Conservation (phyloP, 140 eudicot species). For the Ambrosia hybrid region DNA sequence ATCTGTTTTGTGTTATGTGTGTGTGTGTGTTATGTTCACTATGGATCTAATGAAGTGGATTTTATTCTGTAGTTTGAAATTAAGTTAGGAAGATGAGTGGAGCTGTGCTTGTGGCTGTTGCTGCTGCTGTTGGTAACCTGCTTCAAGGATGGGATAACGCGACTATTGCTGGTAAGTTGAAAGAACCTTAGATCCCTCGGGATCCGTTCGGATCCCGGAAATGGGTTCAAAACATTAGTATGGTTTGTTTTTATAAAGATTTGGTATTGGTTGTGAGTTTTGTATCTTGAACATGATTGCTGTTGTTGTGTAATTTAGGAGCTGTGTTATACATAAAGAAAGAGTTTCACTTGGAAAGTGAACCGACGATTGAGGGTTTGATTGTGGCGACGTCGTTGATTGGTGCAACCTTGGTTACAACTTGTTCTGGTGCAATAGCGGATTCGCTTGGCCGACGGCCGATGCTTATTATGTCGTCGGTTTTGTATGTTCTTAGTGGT, state of each 20-base stretch:
- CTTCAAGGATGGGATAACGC: constrained; percentile 97
- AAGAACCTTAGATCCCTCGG: constrained; percentile 10
- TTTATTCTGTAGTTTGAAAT: not conserved
- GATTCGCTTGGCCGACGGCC: constrained; percentile 50
- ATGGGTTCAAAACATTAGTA: not conserved
- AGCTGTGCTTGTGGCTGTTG: constrained; percentile 79
- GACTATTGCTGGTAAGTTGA: constrained; percentile 61
- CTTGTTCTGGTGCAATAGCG: constrained; percentile 43
- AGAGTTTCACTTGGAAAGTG: constrained; percentile 39
- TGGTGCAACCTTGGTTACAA: constrained; percentile 45
- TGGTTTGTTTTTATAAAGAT: not conserved
- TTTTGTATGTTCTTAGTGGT: constrained; percentile 37
- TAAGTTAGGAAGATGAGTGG: constrained; percentile 56
- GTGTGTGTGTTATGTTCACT: not conserved
- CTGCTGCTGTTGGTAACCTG: constrained; percentile 78
- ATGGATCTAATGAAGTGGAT: constrained; percentile 10
- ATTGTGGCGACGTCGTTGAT: constrained; percentile 47
- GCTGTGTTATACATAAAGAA: constrained; percentile 50
- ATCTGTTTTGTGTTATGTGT: constrained; percentile 6
- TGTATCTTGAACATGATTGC: not conserved
- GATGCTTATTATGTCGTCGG: constrained; percentile 41
- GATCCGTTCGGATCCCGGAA: not conserved
- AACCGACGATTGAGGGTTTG: constrained; percentile 44
- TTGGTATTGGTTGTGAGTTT: not conserved
- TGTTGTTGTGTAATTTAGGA: constrained; percentile 26